Base-by-base conservation (phyloP, 768 basidiomycete genomes). In the Pholiota molesta region DNA sequence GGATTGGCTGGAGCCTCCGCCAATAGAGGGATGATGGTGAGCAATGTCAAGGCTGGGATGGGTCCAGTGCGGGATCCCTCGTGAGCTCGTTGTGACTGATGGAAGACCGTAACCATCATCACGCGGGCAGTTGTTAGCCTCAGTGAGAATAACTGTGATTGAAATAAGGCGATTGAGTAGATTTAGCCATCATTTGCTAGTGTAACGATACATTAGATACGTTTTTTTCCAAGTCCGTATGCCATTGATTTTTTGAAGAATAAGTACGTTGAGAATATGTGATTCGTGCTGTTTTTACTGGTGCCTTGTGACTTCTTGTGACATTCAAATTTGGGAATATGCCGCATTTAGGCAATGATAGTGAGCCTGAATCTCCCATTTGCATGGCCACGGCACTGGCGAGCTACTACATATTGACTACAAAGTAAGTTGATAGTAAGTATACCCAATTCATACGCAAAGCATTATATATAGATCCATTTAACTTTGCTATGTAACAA, bases 41-140 rank as follows among this genome's bases (percentile, higher is more conserved):
- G 23, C 47, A 26, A 19, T 49, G 47, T 49, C 47, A 49, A 49
- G 23, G 10, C 21, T 49, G 21, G n/a, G 31, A 31, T 31, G 31
- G 31, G 31, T 3, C 2, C 6, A 13, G 35, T 14, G 23, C 23
- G 14, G 21, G 47, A 26, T 26, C 47, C 10, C n/a, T 33, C 45
- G n/a, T 42, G n/a, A 29, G 26, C 7, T 31, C 21, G 40, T 42
- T 45, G 56, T 42, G 51, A 63, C 60, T 47, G 53, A 45, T 45
- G 49, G 17, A n/a, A 21, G 29, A 14, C 31, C 44, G 60, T 52
- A 61, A 55, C 60, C 52, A 52, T 61, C 52, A 52, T 61, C 60
- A 61, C 60, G 21, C 29, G n/a, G 19, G 21, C 57, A 51, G 45
- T 57, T 28, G 57, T 21, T 44, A 45, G n/a, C n/a, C n/a, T n/a